Conservation (phyloP, 2,329 filamentous ascomycete genomes). For the Hypoxylon sp. region DNA sequence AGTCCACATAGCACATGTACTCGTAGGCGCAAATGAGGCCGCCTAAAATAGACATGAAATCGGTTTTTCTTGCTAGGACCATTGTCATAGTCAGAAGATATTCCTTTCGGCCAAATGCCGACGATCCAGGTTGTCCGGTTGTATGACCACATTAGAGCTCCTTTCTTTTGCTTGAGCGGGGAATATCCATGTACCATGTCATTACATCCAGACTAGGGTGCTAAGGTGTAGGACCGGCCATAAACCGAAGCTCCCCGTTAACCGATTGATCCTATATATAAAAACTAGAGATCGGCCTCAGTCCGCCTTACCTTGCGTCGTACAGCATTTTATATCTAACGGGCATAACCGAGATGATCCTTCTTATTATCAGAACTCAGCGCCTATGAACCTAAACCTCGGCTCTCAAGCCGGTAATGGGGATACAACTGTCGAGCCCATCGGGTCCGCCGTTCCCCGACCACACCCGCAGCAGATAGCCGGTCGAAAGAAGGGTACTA, state of each 20-base stretch:
- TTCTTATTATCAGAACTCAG: neutral
- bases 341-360: slow-evolving; percentile 13
- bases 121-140: neutral
- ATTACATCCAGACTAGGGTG: too few relatives aligned
- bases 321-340: neutral
- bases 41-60: too few relatives aligned
- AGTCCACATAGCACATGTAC: too few relatives aligned
- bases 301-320: neutral
- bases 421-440: slow-evolving; percentile 2
- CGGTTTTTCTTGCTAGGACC: neutral
- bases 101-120: slow-evolving; percentile 3
- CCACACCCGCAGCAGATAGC: slow-evolving; percentile 9
- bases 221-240: slow-evolving; percentile 3
- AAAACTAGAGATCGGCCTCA: slow-evolving; percentile 17
- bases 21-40: too few relatives aligned
- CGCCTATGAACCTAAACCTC: slow-evolving; percentile 23
- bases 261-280: slow-evolving; percentile 16
- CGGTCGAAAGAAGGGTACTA: slow-evolving; percentile 52
- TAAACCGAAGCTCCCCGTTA: slow-evolving; percentile 22
- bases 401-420: slow-evolving; percentile 19
- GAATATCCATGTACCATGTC: neutral
- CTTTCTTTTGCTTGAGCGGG: neutral
- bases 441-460: neutral
- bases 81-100: neutral
- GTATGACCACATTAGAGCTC: neutral